Evolutionary conservation across 139 green algal species (phyloP), one percentile per base, ranked within the genome.

Genomic region (Chloropicon primus): DNA sequence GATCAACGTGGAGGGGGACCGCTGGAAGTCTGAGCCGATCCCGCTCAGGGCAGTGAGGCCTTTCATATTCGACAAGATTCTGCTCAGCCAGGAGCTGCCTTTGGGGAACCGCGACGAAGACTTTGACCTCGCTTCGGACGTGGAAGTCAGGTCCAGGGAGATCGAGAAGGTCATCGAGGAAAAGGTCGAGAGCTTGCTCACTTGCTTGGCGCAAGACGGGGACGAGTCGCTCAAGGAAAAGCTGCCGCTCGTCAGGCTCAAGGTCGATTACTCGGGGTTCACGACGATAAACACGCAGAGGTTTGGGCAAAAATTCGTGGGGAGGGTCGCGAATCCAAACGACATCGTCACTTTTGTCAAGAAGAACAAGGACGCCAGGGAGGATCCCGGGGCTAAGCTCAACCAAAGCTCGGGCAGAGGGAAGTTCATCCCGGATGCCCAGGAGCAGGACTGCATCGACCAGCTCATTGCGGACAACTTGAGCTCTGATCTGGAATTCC

Each of bases 321-420:
- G 90, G 78, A 92, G 92, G 80, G 93, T 98, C 71, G 95, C 95
- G 77, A 98, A 98, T 84, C 94, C 95, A 0, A 85, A 96, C 27
- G 95, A 99, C 81, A 91, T 99, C 22, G 80, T 99, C 25, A 80
- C 93, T 21, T 98, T 93, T 88, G 83, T 89, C 72, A 98, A 98
- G 84, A 26, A 5, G 29, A 74, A 76, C 22, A 23, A 74, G 72
- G 54, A 54, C 73, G 5, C 77, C 72, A 21, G 72, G 5, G n/a
- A 77, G 82, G 78, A 53, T 17, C 10, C 41, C 41, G 41, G 41
- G 41, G 41, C 10, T 5, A 62, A 62, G 41, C 41, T 62, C 41
- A 62, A 62, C 41, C 41, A 62, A 17, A 62, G 41, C 41, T n/a
- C 41, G 3, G 17, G 71, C 71, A 3, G 24, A 10, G 23, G 71